Base-by-base conservation (phyloP, 23 red algal genomes). In the Cyanidiococcus yangmingshanensis region DNA sequence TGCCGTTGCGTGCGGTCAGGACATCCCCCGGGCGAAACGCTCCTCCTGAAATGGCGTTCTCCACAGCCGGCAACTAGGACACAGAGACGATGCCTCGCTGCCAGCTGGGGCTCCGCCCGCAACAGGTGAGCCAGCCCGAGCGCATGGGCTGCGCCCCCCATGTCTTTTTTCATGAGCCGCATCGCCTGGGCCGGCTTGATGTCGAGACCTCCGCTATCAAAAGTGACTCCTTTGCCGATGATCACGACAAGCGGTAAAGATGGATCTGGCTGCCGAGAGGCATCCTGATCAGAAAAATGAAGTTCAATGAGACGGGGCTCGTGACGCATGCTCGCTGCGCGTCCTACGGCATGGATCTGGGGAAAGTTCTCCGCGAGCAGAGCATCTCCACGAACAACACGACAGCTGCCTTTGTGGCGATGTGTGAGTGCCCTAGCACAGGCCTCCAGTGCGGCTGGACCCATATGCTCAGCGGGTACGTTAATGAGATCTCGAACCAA, bases 121-220 rank as follows among this genome's bases (percentile, higher is more conserved):
- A 98, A 82, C n/a, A 98, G 88, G 87, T 91, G 88, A 0, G 94
- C 88, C 33, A 98, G 84, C 17, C 85, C 94, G 29, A 98, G 58
- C 37, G 84, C 85, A 74, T 89, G 80, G 0, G 94, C 94, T 21
- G 88, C 94, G 57, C 94, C 94, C 35, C 85, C 94, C 94, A 98
- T 98, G 80, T 98, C 94, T 68, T 98, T 98, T 58, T 90, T 91
- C 94, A 98, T 98, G 12, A 85, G 82, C 18, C 89, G 38, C 94
- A 98, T 98, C 50, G 79, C 82, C 54, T 75, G 68, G 2, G 94
- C 82, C 58, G 94, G 85, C 68, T 98, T 98, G 35, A 98, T 57
- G 58, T 83, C 76, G 15, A 98, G 45, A 1, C 94, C 94, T 36
- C 94, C 94, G 16, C 85, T 91, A 74, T 98, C 94, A 39, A 89